Percentiles rank a stretch among this genome's conserved stretches.
These are phyloP conservation scores for Aspergillus awamori DNA, from an alignment of 2,329 filamentous ascomycete genomes.

Conservation along the genomic window DNA sequence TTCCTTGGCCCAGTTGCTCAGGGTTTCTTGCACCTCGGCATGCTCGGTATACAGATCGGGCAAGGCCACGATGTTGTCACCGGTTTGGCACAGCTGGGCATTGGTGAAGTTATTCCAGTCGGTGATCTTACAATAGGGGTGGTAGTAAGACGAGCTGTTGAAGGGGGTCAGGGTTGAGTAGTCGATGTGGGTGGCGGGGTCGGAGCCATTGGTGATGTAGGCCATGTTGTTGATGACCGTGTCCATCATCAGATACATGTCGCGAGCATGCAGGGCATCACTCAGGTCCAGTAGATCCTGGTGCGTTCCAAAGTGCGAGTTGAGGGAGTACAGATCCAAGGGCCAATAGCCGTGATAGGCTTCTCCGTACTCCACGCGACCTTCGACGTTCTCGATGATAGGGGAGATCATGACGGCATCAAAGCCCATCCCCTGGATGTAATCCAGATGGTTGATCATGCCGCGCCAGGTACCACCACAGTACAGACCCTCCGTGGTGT, in stretches of 20 bases:
- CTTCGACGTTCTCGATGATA: conserved; percentile 44
- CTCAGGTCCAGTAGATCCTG: conserved; percentile 52
- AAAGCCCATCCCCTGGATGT: conserved; percentile 55
- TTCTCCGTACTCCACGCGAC: conserved; percentile 44
- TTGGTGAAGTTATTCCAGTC: conserved; percentile 40
- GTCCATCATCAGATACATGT: conserved; percentile 58
- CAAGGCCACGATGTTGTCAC: conserved; percentile 50
- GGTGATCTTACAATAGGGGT: conserved; percentile 32
- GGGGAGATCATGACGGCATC: conserved; percentile 52
- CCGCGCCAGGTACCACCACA: conserved; percentile 58
- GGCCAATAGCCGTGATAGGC: conserved; percentile 58
- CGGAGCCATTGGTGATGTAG: conserved; percentile 31
- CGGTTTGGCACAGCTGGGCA: conserved; percentile 55
- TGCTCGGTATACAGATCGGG: conserved; percentile 53
- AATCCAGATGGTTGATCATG: conserved; percentile 53
- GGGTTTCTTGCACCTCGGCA: conserved; percentile 42
- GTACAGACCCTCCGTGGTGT: conserved; percentile 39
- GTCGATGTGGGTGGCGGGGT: conserved; percentile 29
- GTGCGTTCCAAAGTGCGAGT: conserved; percentile 53
- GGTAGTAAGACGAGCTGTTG: conserved; percentile 31
- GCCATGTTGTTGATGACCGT: conserved; percentile 56
- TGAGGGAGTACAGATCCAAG: conserved; percentile 51
- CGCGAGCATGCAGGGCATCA: conserved; percentile 48
- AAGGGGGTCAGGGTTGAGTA: conserved; percentile 33
- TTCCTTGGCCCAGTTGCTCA: conserved; percentile 45